Evolutionary conservation across 2,329 filamentous ascomycete genomes (phyloP).

Genomic region (Penicillium sp.): DNA sequence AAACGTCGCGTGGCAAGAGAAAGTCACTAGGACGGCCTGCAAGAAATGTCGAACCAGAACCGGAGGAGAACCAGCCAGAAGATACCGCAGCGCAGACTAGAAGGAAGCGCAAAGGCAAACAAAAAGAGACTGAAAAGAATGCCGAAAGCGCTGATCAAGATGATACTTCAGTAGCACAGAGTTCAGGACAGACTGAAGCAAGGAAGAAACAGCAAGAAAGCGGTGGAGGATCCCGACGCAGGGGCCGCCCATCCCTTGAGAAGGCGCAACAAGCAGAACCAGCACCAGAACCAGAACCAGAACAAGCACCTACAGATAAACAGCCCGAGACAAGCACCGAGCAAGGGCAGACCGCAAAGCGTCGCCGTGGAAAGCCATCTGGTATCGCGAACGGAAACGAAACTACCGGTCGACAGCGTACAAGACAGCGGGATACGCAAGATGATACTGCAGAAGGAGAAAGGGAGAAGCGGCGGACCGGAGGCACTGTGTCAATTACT

Average conservation of each 20-base stretch:
- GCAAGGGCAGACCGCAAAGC: not conserved
- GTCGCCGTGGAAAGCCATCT: constrained; percentile 9
- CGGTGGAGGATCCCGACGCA: constrained; percentile 1
- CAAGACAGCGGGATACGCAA: constrained; percentile 6
- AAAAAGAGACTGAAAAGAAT: not conserved
- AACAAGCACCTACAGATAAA: not conserved
- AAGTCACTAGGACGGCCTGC: constrained; percentile 1
- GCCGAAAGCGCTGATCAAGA: not conserved
- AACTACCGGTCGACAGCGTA: not conserved
- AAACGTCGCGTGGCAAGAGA: constrained; percentile 7
- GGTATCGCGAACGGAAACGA: not conserved
- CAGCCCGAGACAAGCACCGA: not conserved
- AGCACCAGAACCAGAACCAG: constrained; percentile 21
- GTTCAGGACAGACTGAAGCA: not conserved
- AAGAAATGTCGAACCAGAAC: constrained; percentile 7
- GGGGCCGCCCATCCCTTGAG: constrained; percentile 10
- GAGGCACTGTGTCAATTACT: constrained; percentile 37
- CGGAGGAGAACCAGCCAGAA: constrained; percentile 12
- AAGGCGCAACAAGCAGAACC: not conserved
- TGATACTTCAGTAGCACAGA: not conserved
- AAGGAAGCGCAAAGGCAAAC: constrained; percentile 14
- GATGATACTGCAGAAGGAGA: not conserved
- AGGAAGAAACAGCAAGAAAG: constrained; percentile 11
- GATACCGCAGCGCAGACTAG: constrained; percentile 8
- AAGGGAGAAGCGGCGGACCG: constrained; percentile 11